These are phyloP conservation scores for Cinchona pubescens DNA, from an alignment of 257 asterid genomes.

Conservation along the genomic window DNA sequence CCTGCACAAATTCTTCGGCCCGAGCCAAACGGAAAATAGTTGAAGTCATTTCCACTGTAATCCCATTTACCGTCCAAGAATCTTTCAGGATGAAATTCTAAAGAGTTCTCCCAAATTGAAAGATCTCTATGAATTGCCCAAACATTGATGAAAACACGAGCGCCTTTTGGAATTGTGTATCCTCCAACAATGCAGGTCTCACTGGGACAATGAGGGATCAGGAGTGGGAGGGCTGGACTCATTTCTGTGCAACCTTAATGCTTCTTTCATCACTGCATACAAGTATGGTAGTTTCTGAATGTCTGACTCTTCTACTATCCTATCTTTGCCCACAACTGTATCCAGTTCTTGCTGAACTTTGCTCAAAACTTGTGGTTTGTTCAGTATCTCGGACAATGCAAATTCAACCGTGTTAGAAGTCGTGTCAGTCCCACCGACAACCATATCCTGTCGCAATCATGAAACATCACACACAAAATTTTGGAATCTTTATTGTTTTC, in stretches of 20 bases:
- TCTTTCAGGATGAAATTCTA: conserved; percentile 50
- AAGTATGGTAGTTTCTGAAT: conserved; percentile 46
- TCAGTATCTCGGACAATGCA: conserved; percentile 66
- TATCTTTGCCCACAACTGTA: conserved; percentile 37
- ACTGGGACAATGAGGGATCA: conserved; percentile 69
- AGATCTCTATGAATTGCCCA: conserved; percentile 74
- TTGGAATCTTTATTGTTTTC: too few species aligned
- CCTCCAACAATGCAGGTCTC: conserved; percentile 44
- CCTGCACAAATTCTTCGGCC: conserved; percentile 75
- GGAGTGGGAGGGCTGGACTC: conserved; percentile 60
- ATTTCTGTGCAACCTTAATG: conserved; percentile 52
- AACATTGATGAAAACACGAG: conserved; percentile 59
- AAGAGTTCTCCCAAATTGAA: conserved; percentile 43
- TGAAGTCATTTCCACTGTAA: conserved; percentile 52
- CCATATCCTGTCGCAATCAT: conserved; percentile 48
- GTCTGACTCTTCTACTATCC: conserved; percentile 53
- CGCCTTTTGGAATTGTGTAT: conserved; percentile 45
- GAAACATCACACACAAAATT: too few species aligned
- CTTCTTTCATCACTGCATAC: conserved; percentile 54
- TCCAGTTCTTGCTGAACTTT: conserved; percentile 55
- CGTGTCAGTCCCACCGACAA: conserved; percentile 77
- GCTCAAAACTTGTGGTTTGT: conserved; percentile 41
- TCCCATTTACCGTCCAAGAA: conserved; percentile 44
- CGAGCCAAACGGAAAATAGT: conserved; percentile 61
- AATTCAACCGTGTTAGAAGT: conserved; percentile 62